A percentile compares a stretch with the other conserved stretches of the same genome.
Evolutionary conservation across 2,329 filamentous ascomycete species (phyloP).

Genomic region (Blastomyces percursus): DNA sequence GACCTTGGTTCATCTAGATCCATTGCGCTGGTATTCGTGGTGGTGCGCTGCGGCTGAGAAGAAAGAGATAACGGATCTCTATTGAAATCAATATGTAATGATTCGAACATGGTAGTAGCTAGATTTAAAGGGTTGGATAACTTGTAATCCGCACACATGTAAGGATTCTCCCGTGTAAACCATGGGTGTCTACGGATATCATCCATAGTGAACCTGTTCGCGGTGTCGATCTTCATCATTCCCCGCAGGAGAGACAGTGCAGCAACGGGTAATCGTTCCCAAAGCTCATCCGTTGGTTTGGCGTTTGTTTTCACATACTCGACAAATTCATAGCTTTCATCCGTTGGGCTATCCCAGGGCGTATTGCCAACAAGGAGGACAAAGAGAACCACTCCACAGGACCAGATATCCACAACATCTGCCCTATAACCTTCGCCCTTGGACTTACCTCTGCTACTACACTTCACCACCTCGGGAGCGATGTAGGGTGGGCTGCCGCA

Average conservation of each 20-base stretch:
- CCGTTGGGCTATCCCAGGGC: slow-evolving; percentile 89
- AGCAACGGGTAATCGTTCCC: slow-evolving; percentile 63
- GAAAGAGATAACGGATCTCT: slow-evolving; percentile 46
- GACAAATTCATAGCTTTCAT: slow-evolving; percentile 76
- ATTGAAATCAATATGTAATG: slow-evolving; percentile 76
- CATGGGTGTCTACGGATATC: slow-evolving; percentile 86
- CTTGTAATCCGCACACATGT: slow-evolving; percentile 62
- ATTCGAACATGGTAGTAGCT: slow-evolving; percentile 91
- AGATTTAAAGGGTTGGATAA: slow-evolving; percentile 69
- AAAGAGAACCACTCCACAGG: slow-evolving; percentile 94
- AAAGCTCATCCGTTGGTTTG: slow-evolving; percentile 74
- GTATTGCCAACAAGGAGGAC: slow-evolving; percentile 93
- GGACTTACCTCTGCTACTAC: slow-evolving; percentile 40
- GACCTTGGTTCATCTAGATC: slow-evolving; percentile 50
- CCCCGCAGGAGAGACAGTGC: slow-evolving; percentile 75
- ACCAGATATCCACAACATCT: slow-evolving; percentile 89
- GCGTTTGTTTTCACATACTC: slow-evolving; percentile 74
- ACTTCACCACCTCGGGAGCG: slow-evolving; percentile 71
- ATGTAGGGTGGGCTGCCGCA: slow-evolving; percentile 97
- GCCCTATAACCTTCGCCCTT: slow-evolving; percentile 44
- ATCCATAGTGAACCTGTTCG: slow-evolving; percentile 69
- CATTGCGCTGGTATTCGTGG: slow-evolving; percentile 47
- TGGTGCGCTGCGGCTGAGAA: slow-evolving; percentile 25
- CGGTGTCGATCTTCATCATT: slow-evolving; percentile 76
- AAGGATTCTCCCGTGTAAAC: slow-evolving; percentile 75